Base-by-base conservation (phyloP, 1,284 basidiomycete species). In the Ganoderma lucidum region DNA sequence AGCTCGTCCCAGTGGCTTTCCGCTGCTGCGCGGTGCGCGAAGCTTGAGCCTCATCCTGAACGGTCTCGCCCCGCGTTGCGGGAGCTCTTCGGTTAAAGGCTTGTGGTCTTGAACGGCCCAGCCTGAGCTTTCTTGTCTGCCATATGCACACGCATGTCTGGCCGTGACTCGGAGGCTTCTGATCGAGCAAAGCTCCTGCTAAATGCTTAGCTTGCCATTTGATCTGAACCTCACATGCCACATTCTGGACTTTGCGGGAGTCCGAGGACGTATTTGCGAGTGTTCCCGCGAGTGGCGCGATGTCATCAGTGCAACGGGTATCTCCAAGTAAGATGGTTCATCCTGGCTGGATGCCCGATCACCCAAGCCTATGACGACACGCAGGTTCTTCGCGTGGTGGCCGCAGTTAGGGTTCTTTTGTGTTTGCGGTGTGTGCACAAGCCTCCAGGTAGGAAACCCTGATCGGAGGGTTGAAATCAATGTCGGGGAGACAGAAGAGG, bases 311-410 rank as follows among this genome's bases (percentile, higher is more conserved):
- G n/a, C 23, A 51, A 51, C 48, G 48, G 48, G 48, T 51, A 51
- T 51, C 48, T 51, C 48, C 48, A 23, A 23, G 48, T n/a, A n/a
- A 51, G 48, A 51, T 51, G n/a, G 48, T 23, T 51, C n/a, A 51
- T 51, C 48, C 48, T 4, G n/a, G n/a, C 48, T 51, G 48, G n/a
- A 23, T 51, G 23, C n/a, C 48, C 48, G 48, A 51, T 51, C 48
- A 51, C 48, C n/a, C n/a, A 51, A 51, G n/a, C 10, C n/a, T 51
- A 51, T 51, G 48, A 51, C 48, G 48, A 51, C 48, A 51, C 48
- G 48, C 48, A 23, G 17, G 48, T 9, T 23, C 48, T n/a, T 23
- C 48, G 48, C n/a, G 48, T 23, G n/a, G 23, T 23, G 23, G 23
- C 48, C 48, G 48, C 48, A 51, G 48, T 51, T 51, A 23, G 48